A percentile compares a stretch with the other conserved stretches of the same genome.
These are phyloP conservation scores for Blakeslea trispora DNA, from an alignment of 371 early-diverging fungal genomes.

Conservation along the genomic window DNA sequence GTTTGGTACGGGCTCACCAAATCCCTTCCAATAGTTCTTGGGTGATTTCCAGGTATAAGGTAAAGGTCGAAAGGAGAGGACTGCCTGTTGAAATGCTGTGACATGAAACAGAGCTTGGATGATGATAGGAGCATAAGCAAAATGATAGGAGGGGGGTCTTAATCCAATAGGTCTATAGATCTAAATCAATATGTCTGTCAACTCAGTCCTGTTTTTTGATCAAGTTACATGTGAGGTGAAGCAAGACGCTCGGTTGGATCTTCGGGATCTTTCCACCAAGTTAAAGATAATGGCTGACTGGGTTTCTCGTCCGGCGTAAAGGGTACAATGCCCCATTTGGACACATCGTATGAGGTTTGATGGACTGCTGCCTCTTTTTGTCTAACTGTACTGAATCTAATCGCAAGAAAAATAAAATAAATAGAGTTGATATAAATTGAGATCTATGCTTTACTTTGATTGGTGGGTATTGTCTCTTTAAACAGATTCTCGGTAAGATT, in stretches of 20 bases:
- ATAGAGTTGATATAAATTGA: no score
- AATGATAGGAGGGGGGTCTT: constrained; percentile 44
- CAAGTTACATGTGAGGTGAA: constrained; percentile 28
- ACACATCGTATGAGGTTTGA: constrained; percentile 12
- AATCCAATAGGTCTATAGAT: constrained; percentile 49
- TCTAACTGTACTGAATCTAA: constrained; percentile 6
- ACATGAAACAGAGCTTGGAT: constrained; percentile 47
- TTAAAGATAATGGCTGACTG: constrained; percentile 18
- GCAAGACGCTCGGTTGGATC: constrained; percentile 35
- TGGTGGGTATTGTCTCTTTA: not conserved
- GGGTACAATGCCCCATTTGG: constrained; percentile 40
- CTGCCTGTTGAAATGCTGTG: constrained; percentile 31
- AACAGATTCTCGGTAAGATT: not conserved
- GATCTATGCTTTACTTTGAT: no score
- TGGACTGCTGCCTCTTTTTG: not conserved
- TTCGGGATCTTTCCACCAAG: constrained; percentile 52
- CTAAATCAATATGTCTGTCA: no score
- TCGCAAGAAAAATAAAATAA: no score
- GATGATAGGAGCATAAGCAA: constrained; percentile 36
- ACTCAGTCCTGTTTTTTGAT: no score
- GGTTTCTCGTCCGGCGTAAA: constrained; percentile 9
- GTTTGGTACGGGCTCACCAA: constrained; percentile 34
- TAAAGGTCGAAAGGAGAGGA: constrained; percentile 37
- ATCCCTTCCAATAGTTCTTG: constrained; percentile 42
- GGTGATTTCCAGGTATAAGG: constrained; percentile 37